Evolutionary conservation across 2,329 filamentous ascomycete species (phyloP), one percentile per base, ranked within the genome.

Genomic region (Aureobasidium musti): DNA sequence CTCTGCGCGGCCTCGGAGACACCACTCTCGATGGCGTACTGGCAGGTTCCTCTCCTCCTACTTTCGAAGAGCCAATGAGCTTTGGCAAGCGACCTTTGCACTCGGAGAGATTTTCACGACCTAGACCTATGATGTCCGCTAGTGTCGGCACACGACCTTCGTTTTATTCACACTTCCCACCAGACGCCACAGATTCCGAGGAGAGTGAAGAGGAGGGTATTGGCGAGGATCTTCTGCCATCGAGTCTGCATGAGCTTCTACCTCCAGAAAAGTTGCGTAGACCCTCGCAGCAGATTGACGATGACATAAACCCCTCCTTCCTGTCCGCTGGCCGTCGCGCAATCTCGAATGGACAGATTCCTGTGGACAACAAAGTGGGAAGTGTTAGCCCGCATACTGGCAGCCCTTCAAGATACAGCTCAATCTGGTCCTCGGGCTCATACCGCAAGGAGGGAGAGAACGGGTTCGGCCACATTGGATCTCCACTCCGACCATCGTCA

Each of bases 141-240:
- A 88, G 86, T 74, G 79, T 89, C 13, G 75, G 87, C 77, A 74
- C 84, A 14, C 69, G 70, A 17, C 70, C 72, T 6, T 73, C 72
- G 2, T 57, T 66, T 33, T 64, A 64, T 37, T 71, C 74, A 0
- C 69, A 71, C n/a, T 70, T 67, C 61, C 64, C 72, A 10, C 74
- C 74, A 54, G 80, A 77, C 23, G 84, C 87, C 70, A 63, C 67
- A 1, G 85, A 87, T 61, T 59, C 64, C 3, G 85, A 87, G 59
- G 78, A 88, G 65, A 78, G 79, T 45, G 77, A 80, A 69, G 95
- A 96, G 73, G 86, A 89, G 35, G 94, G 95, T 72, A 91, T 96
- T 76, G 93, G 96, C 73, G 93, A 97, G 74, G 92, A 96, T 73
- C 91, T 95, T 73, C 83, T 98, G 11, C 95, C 94, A 0, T 90